Percentiles rank a stretch among this genome's conserved stretches.
Conservation (phyloP, 108 stramenopile species). For the Chaetoceros tenuissimus region DNA sequence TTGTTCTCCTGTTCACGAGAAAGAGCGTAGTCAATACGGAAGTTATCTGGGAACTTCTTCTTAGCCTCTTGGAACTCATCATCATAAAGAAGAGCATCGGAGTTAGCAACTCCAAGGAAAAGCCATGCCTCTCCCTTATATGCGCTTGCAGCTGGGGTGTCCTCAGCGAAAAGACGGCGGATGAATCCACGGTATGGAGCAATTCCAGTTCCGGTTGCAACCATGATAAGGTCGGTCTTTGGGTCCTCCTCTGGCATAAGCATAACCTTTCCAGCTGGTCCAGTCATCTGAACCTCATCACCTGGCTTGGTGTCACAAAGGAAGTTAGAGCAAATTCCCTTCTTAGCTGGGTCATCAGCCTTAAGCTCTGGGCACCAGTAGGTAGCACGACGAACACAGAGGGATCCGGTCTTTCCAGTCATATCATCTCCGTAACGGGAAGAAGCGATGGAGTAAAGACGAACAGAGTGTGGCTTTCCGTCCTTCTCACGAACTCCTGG, state of each 20-base stretch:
- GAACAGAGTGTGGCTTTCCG: constrained; percentile 94
- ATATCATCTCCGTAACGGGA: constrained; percentile 97
- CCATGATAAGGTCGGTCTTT: constrained; percentile 92
- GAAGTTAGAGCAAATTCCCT: constrained; percentile 98
- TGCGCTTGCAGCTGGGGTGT: constrained; percentile 80
- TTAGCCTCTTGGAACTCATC: constrained; percentile 90
- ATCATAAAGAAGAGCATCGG: constrained; percentile 90
- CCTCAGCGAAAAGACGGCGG: constrained; percentile 92
- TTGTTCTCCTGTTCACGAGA: constrained; percentile 91
- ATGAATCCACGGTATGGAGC: constrained; percentile 95
- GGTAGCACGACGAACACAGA: constrained; percentile 95
- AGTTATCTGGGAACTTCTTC: constrained; percentile 79
- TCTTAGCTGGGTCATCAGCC: constrained; percentile 95
- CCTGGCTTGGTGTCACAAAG: constrained; percentile 90
- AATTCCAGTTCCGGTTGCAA: constrained; percentile 97
- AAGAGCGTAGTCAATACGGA: constrained; percentile 94
- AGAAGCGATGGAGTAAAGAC: constrained; percentile 97
- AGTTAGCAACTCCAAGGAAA: constrained; percentile 94
- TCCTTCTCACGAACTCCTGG: constrained; percentile 90
- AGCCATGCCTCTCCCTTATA: constrained; percentile 97
- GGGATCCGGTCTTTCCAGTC: constrained; percentile 91
- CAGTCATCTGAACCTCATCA: constrained; percentile 80
- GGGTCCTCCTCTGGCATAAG: constrained; percentile 95
- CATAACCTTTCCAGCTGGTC: constrained; percentile 97
- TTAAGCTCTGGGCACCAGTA: constrained; percentile 92